Conservation (phyloP, 192 early-diverging fungal species). For the Lunasporangiospora selenospora region DNA sequence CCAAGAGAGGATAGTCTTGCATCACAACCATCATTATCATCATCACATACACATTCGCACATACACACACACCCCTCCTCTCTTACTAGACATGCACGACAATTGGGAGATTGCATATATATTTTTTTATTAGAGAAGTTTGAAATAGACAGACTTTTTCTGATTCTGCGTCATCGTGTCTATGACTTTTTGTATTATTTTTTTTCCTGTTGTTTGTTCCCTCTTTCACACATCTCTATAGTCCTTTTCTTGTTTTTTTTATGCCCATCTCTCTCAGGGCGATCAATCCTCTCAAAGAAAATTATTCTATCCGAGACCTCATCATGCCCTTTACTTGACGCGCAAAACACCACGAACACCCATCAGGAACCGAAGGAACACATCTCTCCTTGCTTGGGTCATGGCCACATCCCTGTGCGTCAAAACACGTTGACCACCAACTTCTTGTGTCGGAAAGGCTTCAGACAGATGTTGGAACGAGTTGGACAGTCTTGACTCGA, state of each 20-base stretch:
- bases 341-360: conserved; percentile 71
- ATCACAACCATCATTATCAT: too few species aligned
- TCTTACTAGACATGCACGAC: too few species aligned
- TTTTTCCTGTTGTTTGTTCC: conserved; percentile 2
- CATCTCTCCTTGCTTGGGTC: conserved; percentile 21
- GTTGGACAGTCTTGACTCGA: conserved; percentile 53
- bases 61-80: too few species aligned
- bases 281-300: not conserved
- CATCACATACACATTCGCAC: too few species aligned
- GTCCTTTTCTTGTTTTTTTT: too few species aligned
- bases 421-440: conserved; percentile 36
- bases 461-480: conserved; percentile 53
- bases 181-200: not conserved
- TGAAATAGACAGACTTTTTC: not conserved
- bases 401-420: conserved; percentile 52
- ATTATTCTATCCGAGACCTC: too few species aligned
- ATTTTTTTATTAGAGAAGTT: too few species aligned
- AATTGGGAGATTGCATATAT: too few species aligned
- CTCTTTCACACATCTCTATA: conserved; percentile 1
- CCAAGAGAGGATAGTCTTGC: too few species aligned
- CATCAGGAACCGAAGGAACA: conserved; percentile 64
- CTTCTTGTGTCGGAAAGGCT: conserved; percentile 38
- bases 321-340: conserved; percentile 60
- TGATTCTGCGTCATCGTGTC: not conserved
- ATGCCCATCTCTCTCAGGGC: too few species aligned